These are phyloP conservation scores for Leccinum uliginosum DNA, from an alignment of 768 basidiomycete genomes.

Conservation along the genomic window DNA sequence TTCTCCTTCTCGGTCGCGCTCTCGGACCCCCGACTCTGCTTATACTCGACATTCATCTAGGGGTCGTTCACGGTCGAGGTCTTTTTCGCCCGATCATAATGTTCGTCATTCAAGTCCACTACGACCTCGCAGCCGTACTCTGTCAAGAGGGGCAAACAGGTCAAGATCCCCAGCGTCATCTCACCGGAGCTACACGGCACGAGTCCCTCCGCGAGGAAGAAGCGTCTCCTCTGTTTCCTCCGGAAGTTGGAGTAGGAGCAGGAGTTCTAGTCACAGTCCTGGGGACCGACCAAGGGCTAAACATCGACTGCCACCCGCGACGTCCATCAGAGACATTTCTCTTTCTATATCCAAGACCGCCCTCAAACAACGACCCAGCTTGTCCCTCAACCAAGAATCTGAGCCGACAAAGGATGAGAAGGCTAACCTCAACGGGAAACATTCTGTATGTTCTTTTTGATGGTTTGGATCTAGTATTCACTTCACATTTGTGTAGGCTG, in stretches of 20 bases:
- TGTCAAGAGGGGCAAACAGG: slow-evolving; percentile 38
- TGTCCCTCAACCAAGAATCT: slow-evolving; percentile 18
- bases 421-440: slow-evolving; percentile 34
- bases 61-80: slow-evolving; percentile 61
- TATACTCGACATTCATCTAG: slow-evolving; percentile 61
- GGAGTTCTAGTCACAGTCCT: slow-evolving; percentile 50
- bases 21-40: slow-evolving; percentile 56
- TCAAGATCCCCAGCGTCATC: slow-evolving; percentile 43
- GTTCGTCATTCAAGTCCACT: slow-evolving; percentile 50
- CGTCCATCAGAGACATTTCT: slow-evolving; percentile 34
- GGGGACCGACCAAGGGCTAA: slow-evolving; percentile 48
- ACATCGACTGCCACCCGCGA: slow-evolving; percentile 57
- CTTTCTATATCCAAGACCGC: slow-evolving; percentile 31
- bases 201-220: slow-evolving; percentile 35
- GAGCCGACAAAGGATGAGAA: slow-evolving; percentile 35
- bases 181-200: slow-evolving; percentile 35
- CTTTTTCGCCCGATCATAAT: slow-evolving; percentile 54
- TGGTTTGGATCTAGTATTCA: neutral
- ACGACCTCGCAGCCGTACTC: slow-evolving; percentile 43
- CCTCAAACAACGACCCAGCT: slow-evolving; percentile 19
- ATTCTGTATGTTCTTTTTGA: slow-evolving; percentile 22
- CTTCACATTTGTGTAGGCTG: slow-evolving; percentile 18
- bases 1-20: slow-evolving; percentile 50
- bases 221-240: slow-evolving; percentile 55
- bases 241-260: slow-evolving; percentile 52